Base-by-base conservation (phyloP, 495 filamentous ascomycete genomes). In the Neurospora hispaniola region DNA sequence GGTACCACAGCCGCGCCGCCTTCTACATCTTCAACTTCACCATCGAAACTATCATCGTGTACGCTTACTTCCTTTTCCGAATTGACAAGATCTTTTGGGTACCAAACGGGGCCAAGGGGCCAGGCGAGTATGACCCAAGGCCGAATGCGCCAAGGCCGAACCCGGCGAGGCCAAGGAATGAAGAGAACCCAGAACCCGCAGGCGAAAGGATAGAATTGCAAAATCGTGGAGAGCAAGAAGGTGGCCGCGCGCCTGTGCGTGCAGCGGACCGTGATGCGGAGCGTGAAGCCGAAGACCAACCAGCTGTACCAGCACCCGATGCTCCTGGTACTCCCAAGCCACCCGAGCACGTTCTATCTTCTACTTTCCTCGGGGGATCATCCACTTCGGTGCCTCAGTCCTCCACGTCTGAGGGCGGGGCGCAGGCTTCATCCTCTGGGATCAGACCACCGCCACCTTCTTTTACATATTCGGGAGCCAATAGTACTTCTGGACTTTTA, bases 11-110 rank as follows among this genome's bases (percentile, higher is more conserved):
- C 76, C 91, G 90, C 75, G 88, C 88, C 3, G 87, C 86, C 76
- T 97, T 94, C 81, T 97, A 94, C 80, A 75, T 89, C 75, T 94
- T 97, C 83, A 88, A 91, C 77, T 94, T 92, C 75, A 82, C 81
- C 1, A 83, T 93, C 11, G 94, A 97, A 79, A 79, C 92, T 39
- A 44, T 90, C 11, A 87, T 94, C n/a, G 85, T 95, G 0, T 80
- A 80, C 5, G 74, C 89, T 4, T 94, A 91, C 79, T 84, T 88
- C 0, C 70, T 91, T 9, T 81, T 81, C 12, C 85, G 93, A 39
- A 86, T 95, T 44, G 94, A 98, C 75, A 85, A 83, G 74, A 85
- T 90, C 4, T 96, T 97, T 79, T 84, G 88, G 73, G 82, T 97
- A 23, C 90, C 90, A 0, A 79, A 88, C 71, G 84, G 83, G 20